Conservation (phyloP, 1,284 basidiomycete species). For the Cutaneotrichosporon cutaneum region DNA sequence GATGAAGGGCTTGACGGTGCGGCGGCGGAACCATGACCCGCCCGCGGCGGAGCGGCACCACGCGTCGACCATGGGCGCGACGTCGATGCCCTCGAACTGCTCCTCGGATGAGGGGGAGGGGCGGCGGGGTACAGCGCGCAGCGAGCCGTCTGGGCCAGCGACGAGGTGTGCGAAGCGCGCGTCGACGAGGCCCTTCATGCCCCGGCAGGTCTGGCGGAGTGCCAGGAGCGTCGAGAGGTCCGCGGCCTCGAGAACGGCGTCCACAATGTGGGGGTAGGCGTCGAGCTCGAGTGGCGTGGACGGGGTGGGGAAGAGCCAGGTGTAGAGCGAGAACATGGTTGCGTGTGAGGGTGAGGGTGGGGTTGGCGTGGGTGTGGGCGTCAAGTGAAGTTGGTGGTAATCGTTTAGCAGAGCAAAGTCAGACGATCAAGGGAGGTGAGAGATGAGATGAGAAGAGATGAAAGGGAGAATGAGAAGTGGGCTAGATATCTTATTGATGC, state of each 20-base stretch:
- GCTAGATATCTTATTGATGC: not conserved
- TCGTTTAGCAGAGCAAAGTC: no score
- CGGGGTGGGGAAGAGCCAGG: not conserved
- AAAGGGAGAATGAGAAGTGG: not conserved
- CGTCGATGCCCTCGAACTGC: not conserved
- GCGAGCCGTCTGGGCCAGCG: not conserved
- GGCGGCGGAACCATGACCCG: not conserved
- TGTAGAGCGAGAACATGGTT: not conserved
- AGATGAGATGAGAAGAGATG: not conserved
- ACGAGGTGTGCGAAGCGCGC: constrained; percentile 2
- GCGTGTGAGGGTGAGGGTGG: not conserved
- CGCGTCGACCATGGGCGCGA: constrained; percentile 4
- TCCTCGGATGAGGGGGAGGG: not conserved
- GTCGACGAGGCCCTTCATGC: not conserved
- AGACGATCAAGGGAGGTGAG: no score
- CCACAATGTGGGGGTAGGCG: constrained; percentile 1
- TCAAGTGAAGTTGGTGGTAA: no score
- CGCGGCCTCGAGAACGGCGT: not conserved
- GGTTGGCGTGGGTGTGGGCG: not conserved
- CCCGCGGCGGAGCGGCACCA: not conserved
- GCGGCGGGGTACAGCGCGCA: not conserved
- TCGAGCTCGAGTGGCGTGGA: not conserved
- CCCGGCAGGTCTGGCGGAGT: constrained; percentile 1
- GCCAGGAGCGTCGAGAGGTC: not conserved
- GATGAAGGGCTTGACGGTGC: constrained; percentile 4